Base-by-base conservation (phyloP, 106 monocot genomes). In the Platanthera zijinensis region DNA sequence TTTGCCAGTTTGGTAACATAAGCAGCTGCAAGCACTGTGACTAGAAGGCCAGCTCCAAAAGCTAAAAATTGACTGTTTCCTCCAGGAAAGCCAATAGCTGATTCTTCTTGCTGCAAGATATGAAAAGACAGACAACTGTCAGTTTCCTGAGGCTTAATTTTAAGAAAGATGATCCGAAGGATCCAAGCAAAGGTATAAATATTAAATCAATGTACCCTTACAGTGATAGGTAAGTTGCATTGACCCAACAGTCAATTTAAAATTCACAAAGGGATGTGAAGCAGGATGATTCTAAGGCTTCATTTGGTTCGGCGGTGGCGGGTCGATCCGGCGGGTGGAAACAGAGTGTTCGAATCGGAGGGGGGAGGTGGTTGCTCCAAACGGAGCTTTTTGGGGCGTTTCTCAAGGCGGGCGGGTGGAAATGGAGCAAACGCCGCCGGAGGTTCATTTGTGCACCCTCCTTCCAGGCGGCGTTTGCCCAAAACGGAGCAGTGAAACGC, bases 1-100 rank as follows among this genome's bases (percentile, higher is more conserved):
- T 93, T 96, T 48, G 96, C 96, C 71, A 96, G 90, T 64, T 84
- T 74, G 75, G 96, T 93, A 66, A 96, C 96, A 87, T 96, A 96
- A 54, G 83, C n/a, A 57, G 96, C 96, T 71, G 93, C 96, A 17
- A 93, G 57, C 48, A 87, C 96, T 71, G 96, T 96, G 53, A 84
- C 86, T 77, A 96, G 76, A 14, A 96, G 84, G 39, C 96, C 96
- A 22, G 90, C 50, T n/a, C 96, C 96, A 47, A 96, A 81, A 68
- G 93, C 90, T 57, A 90, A 25, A 66, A 96, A 81, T 74, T 91
- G 91, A 48, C 83, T 86, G 80, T 92, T 92, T 63, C 92, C 92
- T 76, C 95, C 95, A 46, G 82, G 51, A 53, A 95, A 81, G 8
- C 88, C 89, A 39, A 82, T 46, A 0, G 85, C 90, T 57, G 95